Evolutionary conservation across 2,329 filamentous ascomycete genomes (phyloP).

Genomic region (Colletotrichum sp.): DNA sequence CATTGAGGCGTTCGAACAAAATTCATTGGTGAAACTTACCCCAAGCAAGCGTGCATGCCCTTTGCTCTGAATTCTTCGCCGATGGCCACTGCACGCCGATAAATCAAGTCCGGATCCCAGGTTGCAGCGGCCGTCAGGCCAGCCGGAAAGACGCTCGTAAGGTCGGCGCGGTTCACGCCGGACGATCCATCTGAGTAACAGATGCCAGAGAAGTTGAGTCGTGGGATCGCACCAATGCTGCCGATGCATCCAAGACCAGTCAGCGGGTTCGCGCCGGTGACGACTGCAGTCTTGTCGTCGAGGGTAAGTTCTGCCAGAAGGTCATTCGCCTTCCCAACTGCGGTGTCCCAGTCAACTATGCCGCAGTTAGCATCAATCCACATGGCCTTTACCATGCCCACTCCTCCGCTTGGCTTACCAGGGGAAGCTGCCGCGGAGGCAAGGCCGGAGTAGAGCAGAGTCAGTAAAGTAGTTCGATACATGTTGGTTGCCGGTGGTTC

Average conservation of each 20-base stretch:
- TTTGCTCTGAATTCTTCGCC: constrained; percentile 73
- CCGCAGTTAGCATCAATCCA: no score
- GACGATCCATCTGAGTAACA: constrained; percentile 86
- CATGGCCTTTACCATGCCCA: no score
- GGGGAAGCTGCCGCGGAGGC: no score
- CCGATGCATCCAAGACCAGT: constrained; percentile 76
- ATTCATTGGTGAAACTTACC: constrained; percentile 30
- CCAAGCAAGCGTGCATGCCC: constrained; percentile 78
- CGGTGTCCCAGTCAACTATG: constrained; percentile 61
- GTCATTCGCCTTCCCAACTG: constrained; percentile 71
- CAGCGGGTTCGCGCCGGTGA: constrained; percentile 58
- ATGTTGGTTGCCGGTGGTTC: no score
- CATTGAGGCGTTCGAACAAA: not conserved
- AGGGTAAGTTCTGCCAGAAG: constrained; percentile 74
- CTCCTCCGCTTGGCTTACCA: no score
- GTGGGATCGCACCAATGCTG: constrained; percentile 68
- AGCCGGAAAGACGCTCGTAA: constrained; percentile 70
- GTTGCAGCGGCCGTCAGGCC: constrained; percentile 80
- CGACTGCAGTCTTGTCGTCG: constrained; percentile 79
- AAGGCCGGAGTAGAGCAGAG: no score
- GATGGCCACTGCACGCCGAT: constrained; percentile 70
- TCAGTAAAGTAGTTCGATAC: no score
- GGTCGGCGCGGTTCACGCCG: constrained; percentile 56
- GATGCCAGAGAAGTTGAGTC: constrained; percentile 71
- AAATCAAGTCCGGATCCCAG: constrained; percentile 79